Evolutionary conservation across 2,329 filamentous ascomycete genomes (phyloP).

Genomic region (Geosmithia putterillii): DNA sequence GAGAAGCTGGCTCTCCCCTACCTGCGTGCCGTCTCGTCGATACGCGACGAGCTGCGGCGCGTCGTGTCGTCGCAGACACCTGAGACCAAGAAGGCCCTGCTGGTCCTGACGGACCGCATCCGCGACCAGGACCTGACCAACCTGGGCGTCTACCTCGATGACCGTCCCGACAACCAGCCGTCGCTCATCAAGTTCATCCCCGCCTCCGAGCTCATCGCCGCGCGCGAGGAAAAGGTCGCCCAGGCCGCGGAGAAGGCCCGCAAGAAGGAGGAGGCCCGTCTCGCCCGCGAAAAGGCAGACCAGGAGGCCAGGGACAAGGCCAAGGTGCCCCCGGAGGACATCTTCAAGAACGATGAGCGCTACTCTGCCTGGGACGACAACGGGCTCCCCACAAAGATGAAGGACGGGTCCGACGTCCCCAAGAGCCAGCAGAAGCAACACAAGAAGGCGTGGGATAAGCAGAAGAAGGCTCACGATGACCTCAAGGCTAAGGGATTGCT

Average conservation of each 20-base stretch:
- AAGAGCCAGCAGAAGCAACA: conserved; percentile 75
- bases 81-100: conserved; percentile 55
- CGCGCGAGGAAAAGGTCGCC: conserved; percentile 45
- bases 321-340: conserved; percentile 38
- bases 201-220: conserved; percentile 42
- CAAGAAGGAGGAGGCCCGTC: conserved; percentile 42
- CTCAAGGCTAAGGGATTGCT: conserved; percentile 18
- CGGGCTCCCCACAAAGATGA: conserved; percentile 66
- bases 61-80: conserved; percentile 33
- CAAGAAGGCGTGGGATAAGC: conserved; percentile 79
- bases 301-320: conserved; percentile 45
- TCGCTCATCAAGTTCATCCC: conserved; percentile 62
- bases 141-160: conserved; percentile 78
- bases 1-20: conserved; percentile 43
- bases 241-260: conserved; percentile 47
- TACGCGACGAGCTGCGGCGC: conserved; percentile 50
- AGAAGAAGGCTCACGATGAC: conserved; percentile 74
- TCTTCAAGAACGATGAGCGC: conserved; percentile 43
- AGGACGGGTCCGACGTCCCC: conserved; percentile 65
- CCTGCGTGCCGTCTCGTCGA: conserved; percentile 37
- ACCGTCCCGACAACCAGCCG: conserved; percentile 52
- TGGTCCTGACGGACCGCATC: conserved; percentile 66
- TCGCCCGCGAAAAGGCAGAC: conserved; percentile 36
- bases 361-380: conserved; percentile 75
- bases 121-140: conserved; percentile 74